Evolutionary conservation across 768 basidiomycete species (phyloP), one percentile per base, ranked within the genome.

Genomic region (Agrocybe chaxingu): DNA sequence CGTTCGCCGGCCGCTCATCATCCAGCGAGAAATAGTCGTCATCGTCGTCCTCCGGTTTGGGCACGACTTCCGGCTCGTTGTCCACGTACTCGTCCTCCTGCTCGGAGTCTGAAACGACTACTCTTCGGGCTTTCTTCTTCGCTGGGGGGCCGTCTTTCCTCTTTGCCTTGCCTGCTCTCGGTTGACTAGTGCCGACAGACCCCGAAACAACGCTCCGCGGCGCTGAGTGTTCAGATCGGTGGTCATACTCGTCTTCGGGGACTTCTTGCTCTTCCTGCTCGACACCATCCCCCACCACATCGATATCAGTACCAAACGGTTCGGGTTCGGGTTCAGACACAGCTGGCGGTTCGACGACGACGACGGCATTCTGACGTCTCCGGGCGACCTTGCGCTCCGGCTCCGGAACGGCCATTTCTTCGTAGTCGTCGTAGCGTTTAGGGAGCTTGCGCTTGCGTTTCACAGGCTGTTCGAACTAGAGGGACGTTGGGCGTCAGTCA

Each of bases 1-100:
- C 66, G 49, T 71, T 73, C 8, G 50, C 52, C 10, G 54, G 44
- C 7, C 57, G 59, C 47, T 63, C 66, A 18, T 64, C 58, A 12
- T 62, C 62, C 8, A 56, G 53, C 30, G 60, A 57, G 47, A 62
- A 54, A 40, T 58, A 56, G 12, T 58, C 56, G 10, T 63, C 57
- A 19, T 65, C 61, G 18, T 60, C 59, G 32, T 60, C 52, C 4
- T 60, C 52, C 40, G 36, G 42, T 47, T 60, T 58, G 11, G 53
- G 54, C 36, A 60, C 53, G 16, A 56, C 50, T 3, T 62, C 64
- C 7, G 56, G 51, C 5, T 50, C 41, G 1, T 46, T 47, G 33
- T 60, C 58, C 43, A 56, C 46, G 24, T 55, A 57, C 36, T 60
- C 55, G 11, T 63, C 60, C 18, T 58, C 59, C 52, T 54, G 45